Conservation (phyloP, 345 rosid genomes). For the Populus davidiana region DNA sequence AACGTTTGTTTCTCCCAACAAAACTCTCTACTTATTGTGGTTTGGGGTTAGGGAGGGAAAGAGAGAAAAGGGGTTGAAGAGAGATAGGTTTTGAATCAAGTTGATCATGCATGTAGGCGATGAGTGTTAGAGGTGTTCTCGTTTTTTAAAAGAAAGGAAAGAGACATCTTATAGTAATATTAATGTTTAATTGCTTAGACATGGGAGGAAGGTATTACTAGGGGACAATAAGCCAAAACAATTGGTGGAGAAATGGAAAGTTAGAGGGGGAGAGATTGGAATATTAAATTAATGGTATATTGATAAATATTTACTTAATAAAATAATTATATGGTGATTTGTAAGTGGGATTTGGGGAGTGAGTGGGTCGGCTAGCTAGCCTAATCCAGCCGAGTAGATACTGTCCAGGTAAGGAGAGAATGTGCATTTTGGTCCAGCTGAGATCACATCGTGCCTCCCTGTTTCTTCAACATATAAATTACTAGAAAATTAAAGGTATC, state of each 20-base stretch:
- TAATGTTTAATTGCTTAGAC: no score
- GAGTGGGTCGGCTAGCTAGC: neutral
- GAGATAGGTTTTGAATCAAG: slow-evolving; percentile 6
- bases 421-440: neutral
- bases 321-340: neutral
- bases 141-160: no score
- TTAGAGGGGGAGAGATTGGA: neutral
- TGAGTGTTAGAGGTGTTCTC: no score
- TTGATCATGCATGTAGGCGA: slow-evolving; percentile 14
- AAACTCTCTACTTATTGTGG: slow-evolving; percentile 1
- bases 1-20: no score
- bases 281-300: neutral
- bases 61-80: neutral
- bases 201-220: no score
- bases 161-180: no score
- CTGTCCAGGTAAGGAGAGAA: neutral
- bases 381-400: neutral
- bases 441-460: neutral
- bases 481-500: neutral
- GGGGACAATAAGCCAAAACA: neutral
- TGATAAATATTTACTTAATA: neutral
- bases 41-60: neutral
- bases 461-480: neutral
- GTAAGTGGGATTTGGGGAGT: neutral
- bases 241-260: neutral